Evolutionary conservation across 148 eudicot species (phyloP).

Genomic region (Linanthus parryae): DNA sequence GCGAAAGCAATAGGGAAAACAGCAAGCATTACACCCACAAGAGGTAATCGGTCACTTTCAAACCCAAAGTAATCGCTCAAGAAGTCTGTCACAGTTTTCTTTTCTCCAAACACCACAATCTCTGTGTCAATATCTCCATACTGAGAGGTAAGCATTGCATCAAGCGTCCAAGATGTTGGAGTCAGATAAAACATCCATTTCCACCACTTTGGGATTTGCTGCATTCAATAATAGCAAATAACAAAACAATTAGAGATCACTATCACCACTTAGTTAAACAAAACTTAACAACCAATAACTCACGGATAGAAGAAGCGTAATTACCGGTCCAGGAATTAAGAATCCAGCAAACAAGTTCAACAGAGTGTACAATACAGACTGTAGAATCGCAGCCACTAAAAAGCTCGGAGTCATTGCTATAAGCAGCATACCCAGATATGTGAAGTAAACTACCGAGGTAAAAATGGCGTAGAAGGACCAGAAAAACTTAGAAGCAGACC

Average conservation of each 20-base stretch:
- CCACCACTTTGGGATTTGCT: background rate
- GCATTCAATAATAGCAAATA: no score
- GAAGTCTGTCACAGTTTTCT: background rate
- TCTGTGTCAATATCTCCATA: background rate
- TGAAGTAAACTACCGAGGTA: constrained; percentile 56
- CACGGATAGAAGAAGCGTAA: no score
- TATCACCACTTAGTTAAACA: no score
- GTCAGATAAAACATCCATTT: background rate
- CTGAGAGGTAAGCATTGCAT: background rate
- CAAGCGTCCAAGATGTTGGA: background rate
- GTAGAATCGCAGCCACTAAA: constrained; percentile 48
- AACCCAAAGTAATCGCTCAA: background rate
- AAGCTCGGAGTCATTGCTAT: constrained; percentile 61
- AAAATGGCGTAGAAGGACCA: constrained; percentile 69
- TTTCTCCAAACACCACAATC: background rate
- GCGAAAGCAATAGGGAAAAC: background rate
- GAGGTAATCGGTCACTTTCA: background rate
- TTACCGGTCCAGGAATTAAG: constrained; percentile 60
- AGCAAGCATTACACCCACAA: background rate
- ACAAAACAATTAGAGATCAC: no score
- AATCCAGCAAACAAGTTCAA: constrained; percentile 63
- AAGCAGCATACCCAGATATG: constrained; percentile 66
- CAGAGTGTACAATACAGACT: constrained; percentile 45
- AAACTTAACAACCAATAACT: no score
- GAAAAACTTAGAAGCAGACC: constrained; percentile 55